Conservation (phyloP, 108 stramenopile genomes). For the Cyclostephanos tholiformis region DNA sequence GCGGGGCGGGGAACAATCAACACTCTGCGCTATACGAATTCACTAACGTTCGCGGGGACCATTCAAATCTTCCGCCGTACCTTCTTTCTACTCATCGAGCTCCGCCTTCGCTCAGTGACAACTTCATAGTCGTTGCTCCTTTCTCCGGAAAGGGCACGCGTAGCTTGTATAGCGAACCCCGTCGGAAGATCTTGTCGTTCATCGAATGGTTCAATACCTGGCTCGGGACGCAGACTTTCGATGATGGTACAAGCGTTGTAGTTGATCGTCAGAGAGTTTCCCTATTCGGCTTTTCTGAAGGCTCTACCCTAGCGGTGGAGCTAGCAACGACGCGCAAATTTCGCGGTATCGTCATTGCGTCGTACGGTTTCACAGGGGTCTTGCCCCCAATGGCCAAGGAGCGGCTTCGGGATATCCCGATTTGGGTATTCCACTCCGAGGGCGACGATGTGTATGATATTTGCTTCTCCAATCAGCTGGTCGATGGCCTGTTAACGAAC, state of each 20-base stretch:
- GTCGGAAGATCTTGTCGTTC: conserved; percentile 65
- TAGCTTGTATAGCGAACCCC: conserved; percentile 76
- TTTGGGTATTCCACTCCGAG: conserved; percentile 82
- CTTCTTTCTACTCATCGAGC: conserved; percentile 59
- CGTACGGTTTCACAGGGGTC: conserved; percentile 76
- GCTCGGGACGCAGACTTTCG: conserved; percentile 20
- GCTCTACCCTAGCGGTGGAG: conserved; percentile 81
- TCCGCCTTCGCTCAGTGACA: conserved; percentile 53
- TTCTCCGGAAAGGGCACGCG: conserved; percentile 63
- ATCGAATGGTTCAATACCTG: conserved; percentile 55
- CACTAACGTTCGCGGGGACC: conserved; percentile 68
- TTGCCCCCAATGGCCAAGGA: conserved; percentile 66
- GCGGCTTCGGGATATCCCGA: conserved; percentile 57
- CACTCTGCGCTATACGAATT: conserved; percentile 59
- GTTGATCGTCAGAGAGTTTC: conserved; percentile 60
- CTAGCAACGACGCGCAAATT: conserved; percentile 74
- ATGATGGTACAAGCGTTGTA: conserved; percentile 17
- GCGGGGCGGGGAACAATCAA: conserved; percentile 75
- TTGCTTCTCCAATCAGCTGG: conserved; percentile 36
- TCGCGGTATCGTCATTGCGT: conserved; percentile 56
- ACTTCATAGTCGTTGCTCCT: conserved; percentile 77
- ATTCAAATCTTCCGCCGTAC: conserved; percentile 73
- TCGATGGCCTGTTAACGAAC: conserved; percentile 38
- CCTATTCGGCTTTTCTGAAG: conserved; percentile 85
- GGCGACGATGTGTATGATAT: conserved; percentile 66